Conservation (phyloP, 331 rosid genomes). For the Malus hybrid region DNA sequence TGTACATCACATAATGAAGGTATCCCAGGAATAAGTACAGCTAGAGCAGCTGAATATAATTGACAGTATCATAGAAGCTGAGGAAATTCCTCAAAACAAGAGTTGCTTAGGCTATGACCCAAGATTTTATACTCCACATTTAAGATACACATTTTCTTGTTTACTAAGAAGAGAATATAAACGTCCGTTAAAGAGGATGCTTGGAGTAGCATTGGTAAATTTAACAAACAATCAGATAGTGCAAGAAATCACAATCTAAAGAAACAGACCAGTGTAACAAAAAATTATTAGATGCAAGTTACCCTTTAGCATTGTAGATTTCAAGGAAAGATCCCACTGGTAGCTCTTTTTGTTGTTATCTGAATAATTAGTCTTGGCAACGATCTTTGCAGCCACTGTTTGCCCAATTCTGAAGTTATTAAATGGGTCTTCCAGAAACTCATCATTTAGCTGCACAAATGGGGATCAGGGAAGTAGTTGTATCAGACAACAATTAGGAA, state of each 20-base stretch:
- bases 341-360: conserved; percentile 33
- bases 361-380: conserved; percentile 56
- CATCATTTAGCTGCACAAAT: conserved; percentile 52
- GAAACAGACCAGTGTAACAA: neutral
- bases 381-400: conserved; percentile 61
- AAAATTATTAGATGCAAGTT: neutral
- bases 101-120: neutral
- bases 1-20: neutral
- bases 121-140: neutral
- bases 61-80: neutral
- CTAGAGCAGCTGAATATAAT: neutral
- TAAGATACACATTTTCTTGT: neutral
- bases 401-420: conserved; percentile 66
- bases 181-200: neutral
- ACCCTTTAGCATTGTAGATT: conserved; percentile 58
- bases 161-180: neutral
- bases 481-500: neutral
- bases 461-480: conserved; percentile 4
- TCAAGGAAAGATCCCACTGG: conserved; percentile 78
- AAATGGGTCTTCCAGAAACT: conserved; percentile 56
- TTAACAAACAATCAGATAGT: neutral
- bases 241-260: neutral
- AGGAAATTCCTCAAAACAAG: neutral
- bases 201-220: neutral
- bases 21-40: neutral